These are phyloP conservation scores for Venturiaceae sp. DNA, from an alignment of 2,329 filamentous ascomycete genomes.

Conservation along the genomic window DNA sequence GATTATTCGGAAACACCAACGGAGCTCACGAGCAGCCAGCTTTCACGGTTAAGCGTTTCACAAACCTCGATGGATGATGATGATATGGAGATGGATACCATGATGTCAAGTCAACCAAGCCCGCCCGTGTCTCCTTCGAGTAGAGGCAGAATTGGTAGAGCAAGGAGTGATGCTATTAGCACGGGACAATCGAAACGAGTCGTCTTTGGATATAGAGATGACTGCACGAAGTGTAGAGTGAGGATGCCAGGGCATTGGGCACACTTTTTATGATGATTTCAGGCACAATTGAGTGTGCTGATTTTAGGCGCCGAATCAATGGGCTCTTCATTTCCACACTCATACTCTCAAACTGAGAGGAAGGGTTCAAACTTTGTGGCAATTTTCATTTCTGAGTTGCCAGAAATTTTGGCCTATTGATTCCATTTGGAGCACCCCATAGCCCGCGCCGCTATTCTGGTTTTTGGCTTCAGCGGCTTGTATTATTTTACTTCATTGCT, in stretches of 20 bases:
- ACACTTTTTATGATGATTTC: constrained; percentile 26
- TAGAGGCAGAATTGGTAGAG: constrained; percentile 19
- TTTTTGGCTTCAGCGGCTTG: no score
- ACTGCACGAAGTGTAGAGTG: constrained; percentile 39
- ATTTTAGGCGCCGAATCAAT: no score
- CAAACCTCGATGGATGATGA: neutral
- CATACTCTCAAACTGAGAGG: no score
- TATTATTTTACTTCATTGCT: no score
- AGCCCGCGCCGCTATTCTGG: no score
- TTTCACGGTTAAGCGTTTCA: constrained; percentile 24
- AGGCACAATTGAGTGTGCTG: neutral
- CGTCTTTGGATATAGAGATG: constrained; percentile 38
- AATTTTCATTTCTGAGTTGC: no score
- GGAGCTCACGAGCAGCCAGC: constrained; percentile 24
- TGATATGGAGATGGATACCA: constrained; percentile 24
- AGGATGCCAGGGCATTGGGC: constrained; percentile 41
- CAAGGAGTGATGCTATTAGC: constrained; percentile 26
- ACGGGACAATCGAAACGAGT: constrained; percentile 27
- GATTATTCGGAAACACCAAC: constrained; percentile 26
- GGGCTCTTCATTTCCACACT: no score
- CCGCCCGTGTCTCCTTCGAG: constrained; percentile 12
- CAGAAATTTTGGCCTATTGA: no score
- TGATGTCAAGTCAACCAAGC: constrained; percentile 4
- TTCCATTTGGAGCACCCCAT: no score
- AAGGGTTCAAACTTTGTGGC: no score